Conservation (phyloP, 2,329 filamentous ascomycete species). For the Verticillium klebahnii region DNA sequence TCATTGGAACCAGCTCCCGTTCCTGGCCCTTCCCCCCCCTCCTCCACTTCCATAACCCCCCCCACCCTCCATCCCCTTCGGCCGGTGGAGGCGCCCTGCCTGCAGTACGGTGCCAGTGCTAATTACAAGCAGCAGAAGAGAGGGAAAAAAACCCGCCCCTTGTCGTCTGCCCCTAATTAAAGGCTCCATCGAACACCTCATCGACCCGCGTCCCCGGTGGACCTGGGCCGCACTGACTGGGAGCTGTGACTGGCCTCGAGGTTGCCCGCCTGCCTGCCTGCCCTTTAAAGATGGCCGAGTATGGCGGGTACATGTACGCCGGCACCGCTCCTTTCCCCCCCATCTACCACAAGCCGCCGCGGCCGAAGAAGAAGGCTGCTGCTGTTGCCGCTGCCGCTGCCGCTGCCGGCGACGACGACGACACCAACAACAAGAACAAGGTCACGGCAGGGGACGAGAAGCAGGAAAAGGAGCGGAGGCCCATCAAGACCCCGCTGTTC, state of each 20-base stretch:
- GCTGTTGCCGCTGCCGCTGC: not conserved
- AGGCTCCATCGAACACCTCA: not conserved
- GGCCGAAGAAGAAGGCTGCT: not conserved
- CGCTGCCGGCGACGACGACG: not conserved
- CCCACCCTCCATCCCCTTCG: not conserved
- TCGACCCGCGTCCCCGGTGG: not conserved
- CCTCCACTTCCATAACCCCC: not conserved
- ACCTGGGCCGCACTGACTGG: not conserved
- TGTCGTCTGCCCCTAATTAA: not conserved
- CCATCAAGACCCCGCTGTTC: not conserved
- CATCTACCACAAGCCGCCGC: conserved; percentile 2
- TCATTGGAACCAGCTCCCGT: not conserved
- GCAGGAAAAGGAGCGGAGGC: not conserved
- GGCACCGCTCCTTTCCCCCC: conserved; percentile 11
- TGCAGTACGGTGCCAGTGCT: not conserved
- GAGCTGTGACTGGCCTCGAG: no score
- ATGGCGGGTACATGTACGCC: conserved; percentile 14
- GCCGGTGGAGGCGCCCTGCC: not conserved
- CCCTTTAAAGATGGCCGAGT: conserved; percentile 5
- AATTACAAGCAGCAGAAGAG: not conserved
- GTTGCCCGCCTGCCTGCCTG: not conserved
- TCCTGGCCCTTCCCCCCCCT: not conserved
- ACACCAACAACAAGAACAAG: not conserved
- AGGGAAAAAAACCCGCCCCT: not conserved
- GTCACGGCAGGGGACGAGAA: no score